These are phyloP conservation scores for Flaveria brownii DNA, from an alignment of 129 eudicot genomes.

Conservation along the genomic window DNA sequence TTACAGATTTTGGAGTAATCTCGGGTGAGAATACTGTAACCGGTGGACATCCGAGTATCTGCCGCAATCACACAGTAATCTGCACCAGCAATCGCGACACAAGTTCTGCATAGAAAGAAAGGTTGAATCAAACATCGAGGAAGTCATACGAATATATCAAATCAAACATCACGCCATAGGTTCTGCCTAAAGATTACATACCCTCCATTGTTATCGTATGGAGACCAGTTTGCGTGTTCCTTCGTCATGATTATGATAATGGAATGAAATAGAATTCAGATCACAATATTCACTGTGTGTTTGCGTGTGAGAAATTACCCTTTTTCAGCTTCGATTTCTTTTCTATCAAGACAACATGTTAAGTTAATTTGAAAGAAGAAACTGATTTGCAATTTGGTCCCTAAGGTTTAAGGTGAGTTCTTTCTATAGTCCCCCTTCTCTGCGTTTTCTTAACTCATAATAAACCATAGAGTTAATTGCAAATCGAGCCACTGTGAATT, in stretches of 20 bases:
- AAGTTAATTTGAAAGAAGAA: not conserved
- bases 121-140: not conserved
- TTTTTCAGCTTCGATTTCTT: constrained; percentile 26
- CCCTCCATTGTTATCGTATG: constrained; percentile 59
- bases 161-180: not conserved
- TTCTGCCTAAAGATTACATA: not conserved
- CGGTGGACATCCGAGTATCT: constrained; percentile 96
- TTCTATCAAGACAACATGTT: constrained; percentile 36
- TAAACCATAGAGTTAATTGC: too few species aligned
- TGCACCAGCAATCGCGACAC: constrained; percentile 91
- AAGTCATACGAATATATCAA: not conserved
- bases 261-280: constrained; percentile 13
- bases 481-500: too few species aligned
- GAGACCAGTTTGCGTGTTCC: constrained; percentile 51
- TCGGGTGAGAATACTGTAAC: constrained; percentile 94
- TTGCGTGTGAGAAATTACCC: constrained; percentile 15
- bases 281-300: constrained; percentile 8
- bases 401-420: not conserved
- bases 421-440: not conserved
- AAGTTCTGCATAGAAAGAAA: constrained; percentile 52
- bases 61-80: constrained; percentile 97
- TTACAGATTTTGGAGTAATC: constrained; percentile 93
- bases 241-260: constrained; percentile 33
- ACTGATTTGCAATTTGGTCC: constrained; percentile 15
- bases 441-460: too few species aligned